These are phyloP conservation scores for Chamaecyparis obtusa DNA, from an alignment of 75 land plant species.

Conservation along the genomic window DNA sequence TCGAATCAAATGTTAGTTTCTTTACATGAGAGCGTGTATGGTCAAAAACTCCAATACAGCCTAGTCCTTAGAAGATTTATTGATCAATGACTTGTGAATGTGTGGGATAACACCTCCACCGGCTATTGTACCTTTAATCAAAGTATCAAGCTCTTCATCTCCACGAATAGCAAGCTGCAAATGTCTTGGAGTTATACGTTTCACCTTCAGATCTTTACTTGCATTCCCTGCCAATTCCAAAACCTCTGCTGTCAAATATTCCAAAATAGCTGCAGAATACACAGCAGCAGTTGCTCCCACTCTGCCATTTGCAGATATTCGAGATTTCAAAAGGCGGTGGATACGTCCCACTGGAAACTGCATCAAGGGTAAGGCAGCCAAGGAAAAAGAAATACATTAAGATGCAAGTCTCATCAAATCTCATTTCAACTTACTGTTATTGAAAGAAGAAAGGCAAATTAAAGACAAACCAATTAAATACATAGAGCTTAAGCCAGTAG, in stretches of 20 bases:
- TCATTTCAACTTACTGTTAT: background rate
- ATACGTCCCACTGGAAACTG: constrained; percentile 68
- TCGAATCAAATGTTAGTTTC: background rate
- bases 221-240: constrained; percentile 70
- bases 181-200: constrained; percentile 63
- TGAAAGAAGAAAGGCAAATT: background rate
- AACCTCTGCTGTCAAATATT: constrained; percentile 70
- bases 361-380: background rate
- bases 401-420: background rate
- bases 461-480: background rate
- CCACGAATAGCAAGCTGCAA: constrained; percentile 64
- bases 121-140: constrained; percentile 50
- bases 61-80: constrained; percentile 52
- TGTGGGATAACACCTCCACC: constrained; percentile 71
- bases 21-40: background rate
- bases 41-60: background rate
- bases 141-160: constrained; percentile 65
- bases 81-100: constrained; percentile 66
- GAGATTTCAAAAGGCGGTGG: constrained; percentile 46
- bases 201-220: constrained; percentile 51
- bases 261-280: constrained; percentile 62
- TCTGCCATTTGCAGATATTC: constrained; percentile 58
- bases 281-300: constrained; percentile 72
- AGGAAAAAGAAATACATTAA: background rate
- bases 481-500: background rate